Evolutionary conservation across 2,329 filamentous ascomycete species (phyloP).

Genomic region (Neospermospora avenae): DNA sequence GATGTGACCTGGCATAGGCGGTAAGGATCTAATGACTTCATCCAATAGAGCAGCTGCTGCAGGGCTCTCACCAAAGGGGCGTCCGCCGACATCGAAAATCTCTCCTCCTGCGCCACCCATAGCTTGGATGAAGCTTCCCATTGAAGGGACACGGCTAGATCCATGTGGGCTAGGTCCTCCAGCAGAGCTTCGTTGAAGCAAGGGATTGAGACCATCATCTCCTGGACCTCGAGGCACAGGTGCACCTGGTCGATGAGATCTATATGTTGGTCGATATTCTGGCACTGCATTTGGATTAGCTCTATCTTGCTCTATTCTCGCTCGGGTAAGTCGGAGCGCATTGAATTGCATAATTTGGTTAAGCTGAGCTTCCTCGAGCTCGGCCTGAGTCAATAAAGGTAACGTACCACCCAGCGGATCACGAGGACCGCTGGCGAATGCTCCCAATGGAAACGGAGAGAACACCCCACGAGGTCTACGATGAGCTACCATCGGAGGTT

Average conservation of each 20-base stretch:
- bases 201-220: conserved; percentile 83
- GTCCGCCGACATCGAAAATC: conserved; percentile 33
- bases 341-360: too few relatives aligned
- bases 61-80: conserved; percentile 33
- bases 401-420: conserved; percentile 51
- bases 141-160: conserved; percentile 46
- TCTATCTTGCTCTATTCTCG: conserved; percentile 8
- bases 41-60: conserved; percentile 28
- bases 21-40: conserved; percentile 35
- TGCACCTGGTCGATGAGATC: conserved; percentile 51
- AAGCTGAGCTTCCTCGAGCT: too few relatives aligned
- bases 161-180: conserved; percentile 43
- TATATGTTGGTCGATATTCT: conserved; percentile 42
- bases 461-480: conserved; percentile 54
- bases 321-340: too few relatives aligned
- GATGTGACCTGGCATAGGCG: conserved; percentile 30
- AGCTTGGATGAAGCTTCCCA: conserved; percentile 51
- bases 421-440: conserved; percentile 53
- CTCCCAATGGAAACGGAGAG: conserved; percentile 57
- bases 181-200: conserved; percentile 63
- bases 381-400: conserved; percentile 13
- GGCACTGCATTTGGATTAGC: conserved; percentile 36
- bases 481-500: conserved; percentile 44
- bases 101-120: conserved; percentile 37
- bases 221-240: conserved; percentile 45